Conservation (phyloP, 179 eudicot genomes). For the Silene coronaria region DNA sequence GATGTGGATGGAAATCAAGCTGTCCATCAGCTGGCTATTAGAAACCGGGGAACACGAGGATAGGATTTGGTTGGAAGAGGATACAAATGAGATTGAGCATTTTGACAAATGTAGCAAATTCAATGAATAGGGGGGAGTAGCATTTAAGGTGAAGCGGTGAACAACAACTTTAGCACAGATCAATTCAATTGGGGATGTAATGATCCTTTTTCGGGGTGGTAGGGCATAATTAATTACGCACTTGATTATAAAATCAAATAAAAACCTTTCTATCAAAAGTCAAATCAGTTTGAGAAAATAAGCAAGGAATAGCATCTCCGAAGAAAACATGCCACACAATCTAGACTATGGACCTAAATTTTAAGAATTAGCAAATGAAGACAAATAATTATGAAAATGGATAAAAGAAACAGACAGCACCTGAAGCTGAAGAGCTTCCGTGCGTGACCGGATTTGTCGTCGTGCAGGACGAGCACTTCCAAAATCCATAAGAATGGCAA, state of each 20-base stretch:
- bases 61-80: neutral
- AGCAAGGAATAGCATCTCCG: neutral
- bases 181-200: too few species aligned
- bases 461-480: constrained; percentile 96
- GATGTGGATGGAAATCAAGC: neutral
- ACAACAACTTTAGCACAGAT: too few species aligned
- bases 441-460: constrained; percentile 74
- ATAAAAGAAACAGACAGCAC: constrained; percentile 24
- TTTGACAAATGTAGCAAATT: too few species aligned
- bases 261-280: neutral
- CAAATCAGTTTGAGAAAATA: neutral
- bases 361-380: neutral
- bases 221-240: neutral
- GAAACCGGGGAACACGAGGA: neutral
- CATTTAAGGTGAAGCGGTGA: too few species aligned
- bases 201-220: too few species aligned
- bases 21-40: neutral
- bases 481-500: constrained; percentile 85
- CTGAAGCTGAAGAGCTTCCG: constrained; percentile 93
- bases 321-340: neutral
- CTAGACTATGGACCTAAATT: neutral
- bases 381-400: neutral
- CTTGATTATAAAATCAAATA: neutral
- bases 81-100: neutral
- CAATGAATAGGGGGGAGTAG: too few species aligned